Conservation (phyloP, 805 yeast species). For the Naumovozyma castellii region DNA sequence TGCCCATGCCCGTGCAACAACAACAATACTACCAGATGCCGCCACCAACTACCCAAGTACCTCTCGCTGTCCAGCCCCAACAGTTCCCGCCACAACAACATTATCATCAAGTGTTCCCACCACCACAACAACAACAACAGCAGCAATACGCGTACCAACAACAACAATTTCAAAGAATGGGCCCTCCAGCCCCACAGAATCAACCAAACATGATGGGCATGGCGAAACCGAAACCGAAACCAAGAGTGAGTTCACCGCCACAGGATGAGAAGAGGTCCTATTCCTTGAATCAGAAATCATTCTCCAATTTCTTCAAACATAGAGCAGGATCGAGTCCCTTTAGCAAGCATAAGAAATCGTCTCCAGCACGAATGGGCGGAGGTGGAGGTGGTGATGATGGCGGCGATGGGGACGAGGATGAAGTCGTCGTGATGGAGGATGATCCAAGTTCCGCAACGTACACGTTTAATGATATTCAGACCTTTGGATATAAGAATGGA, state of each 20-base stretch:
- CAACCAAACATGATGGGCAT: constrained; percentile 4
- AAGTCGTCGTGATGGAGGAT: constrained; percentile 25
- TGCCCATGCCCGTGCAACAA: not conserved
- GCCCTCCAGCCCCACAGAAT: constrained; percentile 6
- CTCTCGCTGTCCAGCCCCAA: too few relatives aligned
- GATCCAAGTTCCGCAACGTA: constrained; percentile 32
- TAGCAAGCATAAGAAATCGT: constrained; percentile 4
- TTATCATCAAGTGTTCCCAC: not conserved
- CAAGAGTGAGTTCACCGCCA: constrained; percentile 5
- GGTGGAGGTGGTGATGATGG: constrained; percentile 14
- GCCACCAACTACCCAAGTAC: too few relatives aligned
- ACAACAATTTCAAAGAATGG: constrained; percentile 4
- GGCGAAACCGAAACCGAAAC: not conserved
- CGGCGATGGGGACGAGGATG: constrained; percentile 32
- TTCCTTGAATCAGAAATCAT: constrained; percentile 17
- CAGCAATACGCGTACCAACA: constrained; percentile 10
- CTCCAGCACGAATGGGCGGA: not conserved
- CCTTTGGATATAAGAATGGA: constrained; percentile 56
- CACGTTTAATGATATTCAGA: constrained; percentile 56
- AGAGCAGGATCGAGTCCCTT: constrained; percentile 9
- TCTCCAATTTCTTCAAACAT: constrained; percentile 19
- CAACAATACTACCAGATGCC: not conserved
- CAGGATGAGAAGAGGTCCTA: constrained; percentile 14
- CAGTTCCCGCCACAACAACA: not conserved
- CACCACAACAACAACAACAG: not conserved